phyloP scores from a whole-genome alignment of 1,139 yeast species.

The Insectozyma bohioensis region DNA sequence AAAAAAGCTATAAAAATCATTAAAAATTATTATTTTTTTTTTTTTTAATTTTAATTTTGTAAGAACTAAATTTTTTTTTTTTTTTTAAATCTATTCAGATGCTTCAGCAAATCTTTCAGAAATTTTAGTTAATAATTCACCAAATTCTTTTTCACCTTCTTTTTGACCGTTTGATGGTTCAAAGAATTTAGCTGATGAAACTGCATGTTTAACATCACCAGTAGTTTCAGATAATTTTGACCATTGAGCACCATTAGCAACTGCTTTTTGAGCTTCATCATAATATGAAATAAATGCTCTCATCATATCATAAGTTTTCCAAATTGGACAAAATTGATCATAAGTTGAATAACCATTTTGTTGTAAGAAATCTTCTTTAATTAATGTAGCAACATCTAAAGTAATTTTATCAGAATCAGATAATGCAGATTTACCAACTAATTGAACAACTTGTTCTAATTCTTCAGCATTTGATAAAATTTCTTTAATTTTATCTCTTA shows the following conservation, averaged over 20 bases:
- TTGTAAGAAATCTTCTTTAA: slow-evolving; percentile 97
- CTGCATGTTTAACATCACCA: slow-evolving; percentile 86
- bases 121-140: slow-evolving; percentile 68
- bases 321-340: slow-evolving; percentile 98
- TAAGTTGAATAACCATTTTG: slow-evolving; percentile 98
- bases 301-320: slow-evolving; percentile 99
- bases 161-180: slow-evolving; percentile 92
- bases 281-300: slow-evolving; percentile 85
- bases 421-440: slow-evolving; percentile 97
- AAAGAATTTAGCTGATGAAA: slow-evolving; percentile 91
- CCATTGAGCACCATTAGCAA: slow-evolving; percentile 94
- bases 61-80: too few relatives aligned
- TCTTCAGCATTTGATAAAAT: slow-evolving; percentile 96
- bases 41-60: too few relatives aligned
- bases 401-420: slow-evolving; percentile 96
- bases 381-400: slow-evolving; percentile 84
- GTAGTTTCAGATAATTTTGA: slow-evolving; percentile 86
- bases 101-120: slow-evolving; percentile 95
- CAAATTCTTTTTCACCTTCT: slow-evolving; percentile 74
- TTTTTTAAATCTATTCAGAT: slow-evolving; percentile 68
- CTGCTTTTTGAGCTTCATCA: slow-evolving; percentile 97
- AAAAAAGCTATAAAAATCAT: too few relatives aligned
- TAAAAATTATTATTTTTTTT: too few relatives aligned
- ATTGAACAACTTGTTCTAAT: slow-evolving; percentile 97
- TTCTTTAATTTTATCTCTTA: slow-evolving; percentile 91